phyloP scores from a whole-genome alignment of 2,329 filamentous ascomycete species.

The Cucurbitaria berberidis region DNA sequence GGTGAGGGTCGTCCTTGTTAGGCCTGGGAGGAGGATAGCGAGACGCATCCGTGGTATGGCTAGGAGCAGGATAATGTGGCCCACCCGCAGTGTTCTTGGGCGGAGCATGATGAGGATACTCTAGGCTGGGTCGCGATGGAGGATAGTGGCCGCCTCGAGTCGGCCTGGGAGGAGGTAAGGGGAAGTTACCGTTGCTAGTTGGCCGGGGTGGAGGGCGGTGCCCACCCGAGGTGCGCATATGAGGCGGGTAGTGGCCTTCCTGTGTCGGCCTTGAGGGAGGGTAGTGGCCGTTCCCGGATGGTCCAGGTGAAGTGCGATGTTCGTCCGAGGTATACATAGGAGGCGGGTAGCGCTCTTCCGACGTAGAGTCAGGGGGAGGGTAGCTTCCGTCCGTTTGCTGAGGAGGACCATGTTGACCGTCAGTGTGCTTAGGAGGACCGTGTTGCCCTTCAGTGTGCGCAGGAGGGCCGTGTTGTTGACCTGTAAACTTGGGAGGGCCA shows the following conservation, averaged over 20 bases:
- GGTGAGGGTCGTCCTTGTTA: neutral
- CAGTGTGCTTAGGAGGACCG: too few species aligned
- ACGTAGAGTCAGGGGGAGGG: neutral
- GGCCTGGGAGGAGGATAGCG: neutral
- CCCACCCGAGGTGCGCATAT: too few species aligned
- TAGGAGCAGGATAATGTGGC: neutral
- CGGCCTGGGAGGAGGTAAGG: neutral
- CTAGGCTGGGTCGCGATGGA: neutral
- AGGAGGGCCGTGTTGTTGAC: too few species aligned
- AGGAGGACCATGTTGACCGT: too few species aligned
- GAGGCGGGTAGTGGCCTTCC: too few species aligned
- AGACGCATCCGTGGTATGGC: too few species aligned
- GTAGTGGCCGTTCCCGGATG: too few species aligned
- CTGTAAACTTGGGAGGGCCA: too few species aligned
- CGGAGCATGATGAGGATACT: neutral
- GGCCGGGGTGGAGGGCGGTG: too few species aligned
- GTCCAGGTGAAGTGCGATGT: neutral
- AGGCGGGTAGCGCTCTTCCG: neutral
- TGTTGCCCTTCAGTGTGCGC: too few species aligned
- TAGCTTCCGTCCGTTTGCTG: neutral
- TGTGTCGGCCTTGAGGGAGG: too few species aligned
- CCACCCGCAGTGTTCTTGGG: neutral
- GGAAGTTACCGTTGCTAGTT: too few species aligned
- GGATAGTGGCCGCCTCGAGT: neutral
- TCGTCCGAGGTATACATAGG: neutral